Conservation (phyloP, 2,329 filamentous ascomycete genomes). For the Talaromyces atroroseus region DNA sequence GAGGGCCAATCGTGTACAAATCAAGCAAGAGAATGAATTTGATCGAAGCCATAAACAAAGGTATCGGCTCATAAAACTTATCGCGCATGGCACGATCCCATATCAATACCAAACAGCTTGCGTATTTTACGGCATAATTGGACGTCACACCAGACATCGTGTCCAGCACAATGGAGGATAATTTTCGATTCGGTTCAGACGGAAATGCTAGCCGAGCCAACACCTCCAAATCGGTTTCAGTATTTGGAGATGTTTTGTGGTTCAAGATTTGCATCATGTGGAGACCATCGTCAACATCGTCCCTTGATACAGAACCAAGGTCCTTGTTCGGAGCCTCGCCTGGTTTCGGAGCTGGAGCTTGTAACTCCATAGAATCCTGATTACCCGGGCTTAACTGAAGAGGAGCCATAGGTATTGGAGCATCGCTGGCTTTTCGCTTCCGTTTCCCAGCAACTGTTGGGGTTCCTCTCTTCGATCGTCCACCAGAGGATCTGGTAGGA, state of each 20-base stretch:
- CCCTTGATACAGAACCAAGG: constrained; percentile 2
- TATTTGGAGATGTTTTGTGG: constrained; percentile 46
- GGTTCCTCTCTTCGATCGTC: constrained; percentile 47
- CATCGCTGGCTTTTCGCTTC: constrained; percentile 49
- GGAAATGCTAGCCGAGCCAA: constrained; percentile 51
- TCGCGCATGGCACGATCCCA: constrained; percentile 55
- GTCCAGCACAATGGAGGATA: constrained; percentile 53
- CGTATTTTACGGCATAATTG: constrained; percentile 46
- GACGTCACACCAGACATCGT: constrained; percentile 40
- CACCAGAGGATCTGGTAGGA: constrained; percentile 45
- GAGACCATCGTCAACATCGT: constrained; percentile 24
- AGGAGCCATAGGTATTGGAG: constrained; percentile 42
- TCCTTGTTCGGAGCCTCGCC: constrained; percentile 12
- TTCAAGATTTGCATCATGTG: constrained; percentile 53
- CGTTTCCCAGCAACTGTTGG: constrained; percentile 55
- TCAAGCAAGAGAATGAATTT: constrained; percentile 38
- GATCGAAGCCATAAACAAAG: constrained; percentile 38
- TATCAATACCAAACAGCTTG: constrained; percentile 46
- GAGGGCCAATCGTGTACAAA: constrained; percentile 29
- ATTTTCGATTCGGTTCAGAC: constrained; percentile 41
- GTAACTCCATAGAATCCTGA: background rate
- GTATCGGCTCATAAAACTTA: constrained; percentile 42
- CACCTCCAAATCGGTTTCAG: constrained; percentile 50
- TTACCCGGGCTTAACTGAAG: constrained; percentile 36
- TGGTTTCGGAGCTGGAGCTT: constrained; percentile 18